Conservation (phyloP, 164 flowering plant genomes). For the Berberis vulgaris region DNA sequence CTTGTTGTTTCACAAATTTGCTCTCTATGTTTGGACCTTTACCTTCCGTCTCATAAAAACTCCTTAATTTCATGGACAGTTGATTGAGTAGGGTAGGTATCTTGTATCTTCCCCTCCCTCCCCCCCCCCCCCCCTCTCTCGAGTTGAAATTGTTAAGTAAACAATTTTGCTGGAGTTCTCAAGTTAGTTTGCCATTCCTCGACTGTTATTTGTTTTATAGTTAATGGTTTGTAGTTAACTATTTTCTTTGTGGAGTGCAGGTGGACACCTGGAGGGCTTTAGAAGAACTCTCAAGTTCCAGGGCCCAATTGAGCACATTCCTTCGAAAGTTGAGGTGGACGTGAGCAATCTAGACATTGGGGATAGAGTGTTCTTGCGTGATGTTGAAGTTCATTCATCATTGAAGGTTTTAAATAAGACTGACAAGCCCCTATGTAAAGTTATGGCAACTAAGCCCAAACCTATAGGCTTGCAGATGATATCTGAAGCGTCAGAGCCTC, state of each 20-base stretch:
- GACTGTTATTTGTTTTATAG: background rate
- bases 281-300: slow-evolving; percentile 44
- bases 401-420: slow-evolving; percentile 68
- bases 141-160: background rate
- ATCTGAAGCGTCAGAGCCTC: slow-evolving; percentile 14
- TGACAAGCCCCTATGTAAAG: slow-evolving; percentile 68
- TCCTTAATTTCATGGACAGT: too few species aligned
- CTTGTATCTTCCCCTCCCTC: too few species aligned
- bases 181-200: background rate
- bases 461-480: background rate
- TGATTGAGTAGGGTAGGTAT: too few species aligned
- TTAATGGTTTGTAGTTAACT: background rate
- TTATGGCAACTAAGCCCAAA: slow-evolving; percentile 24
- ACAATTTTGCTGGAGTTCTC: background rate
- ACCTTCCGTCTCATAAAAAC: too few species aligned
- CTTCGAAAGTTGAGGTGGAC: slow-evolving; percentile 77
- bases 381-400: slow-evolving; percentile 53
- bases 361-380: slow-evolving; percentile 46
- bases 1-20: too few species aligned
- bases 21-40: too few species aligned
- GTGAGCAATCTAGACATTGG: slow-evolving; percentile 78
- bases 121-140: too few species aligned
- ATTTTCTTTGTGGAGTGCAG: slow-evolving; percentile 28
- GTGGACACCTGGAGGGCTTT: slow-evolving; percentile 52
- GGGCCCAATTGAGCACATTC: slow-evolving; percentile 73